Evolutionary conservation across 352 stramenopile genomes (phyloP).

Genomic region (Bremia lactucae): DNA sequence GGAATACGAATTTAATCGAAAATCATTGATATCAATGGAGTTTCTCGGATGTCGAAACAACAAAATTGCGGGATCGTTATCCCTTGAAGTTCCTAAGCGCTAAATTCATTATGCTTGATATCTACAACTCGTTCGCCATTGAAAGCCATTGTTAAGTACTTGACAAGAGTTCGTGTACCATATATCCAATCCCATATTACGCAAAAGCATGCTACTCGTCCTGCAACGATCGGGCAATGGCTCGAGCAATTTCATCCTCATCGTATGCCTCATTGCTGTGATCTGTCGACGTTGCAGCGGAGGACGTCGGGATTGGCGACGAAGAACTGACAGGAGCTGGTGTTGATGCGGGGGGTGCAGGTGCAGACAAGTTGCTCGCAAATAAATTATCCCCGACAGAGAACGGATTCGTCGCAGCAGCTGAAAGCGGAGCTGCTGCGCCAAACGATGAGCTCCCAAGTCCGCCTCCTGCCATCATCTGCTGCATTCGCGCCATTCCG

Average conservation of each 20-base stretch:
- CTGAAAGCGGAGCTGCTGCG: slow-evolving; percentile 8
- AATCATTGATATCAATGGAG: no score
- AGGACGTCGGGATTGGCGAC: slow-evolving; percentile 2
- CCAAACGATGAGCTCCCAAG: slow-evolving; percentile 22
- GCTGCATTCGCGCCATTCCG: slow-evolving; percentile 60
- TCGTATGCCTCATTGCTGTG: slow-evolving; percentile 30
- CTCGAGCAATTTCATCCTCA: slow-evolving; percentile 69
- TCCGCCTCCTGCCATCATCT: slow-evolving; percentile 40
- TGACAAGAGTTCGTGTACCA: no score
- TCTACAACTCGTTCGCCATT: no score
- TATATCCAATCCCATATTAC: no score
- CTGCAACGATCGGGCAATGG: slow-evolving; percentile 68
- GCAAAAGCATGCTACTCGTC: no score
- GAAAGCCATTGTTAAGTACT: no score
- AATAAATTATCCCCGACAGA: slow-evolving; percentile 14
- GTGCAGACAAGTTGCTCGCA: slow-evolving; percentile 5
- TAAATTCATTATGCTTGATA: no score
- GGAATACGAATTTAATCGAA: no score
- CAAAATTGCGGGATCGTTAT: no score
- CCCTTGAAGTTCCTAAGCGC: no score
- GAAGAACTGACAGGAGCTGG: neutral
- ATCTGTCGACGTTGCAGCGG: slow-evolving; percentile 6
- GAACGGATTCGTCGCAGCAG: slow-evolving; percentile 38
- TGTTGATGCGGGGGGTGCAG: slow-evolving; percentile 1
- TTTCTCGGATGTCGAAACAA: no score